A percentile compares a stretch with the other conserved stretches of the same genome.
phyloP scores from a whole-genome alignment of 1,139 yeast species.

The Yamadazyma atmosphaerica region DNA sequence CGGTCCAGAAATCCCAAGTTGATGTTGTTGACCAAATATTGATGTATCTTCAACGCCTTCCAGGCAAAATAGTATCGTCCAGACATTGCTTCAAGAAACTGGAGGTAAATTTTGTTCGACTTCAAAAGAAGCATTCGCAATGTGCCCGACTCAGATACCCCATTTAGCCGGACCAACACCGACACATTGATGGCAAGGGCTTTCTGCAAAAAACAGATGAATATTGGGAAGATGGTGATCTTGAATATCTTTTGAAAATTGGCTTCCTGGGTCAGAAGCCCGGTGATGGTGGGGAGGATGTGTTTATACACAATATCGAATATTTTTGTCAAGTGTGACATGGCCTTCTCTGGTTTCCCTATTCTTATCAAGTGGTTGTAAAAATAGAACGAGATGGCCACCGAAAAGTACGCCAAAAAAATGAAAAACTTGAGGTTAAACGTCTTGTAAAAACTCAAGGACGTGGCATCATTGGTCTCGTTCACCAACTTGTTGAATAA shows the following conservation, averaged over 20 bases:
- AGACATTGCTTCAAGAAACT: conserved; percentile 2
- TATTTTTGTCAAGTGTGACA: conserved; percentile 5
- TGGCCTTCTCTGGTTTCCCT: conserved; percentile 8
- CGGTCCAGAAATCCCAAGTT: neutral
- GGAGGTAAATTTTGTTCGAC: conserved; percentile 4
- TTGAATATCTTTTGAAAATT: conserved; percentile 1
- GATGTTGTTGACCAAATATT: conserved; percentile 3
- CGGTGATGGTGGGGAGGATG: conserved; percentile 5
- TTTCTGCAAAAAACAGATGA: conserved; percentile 5
- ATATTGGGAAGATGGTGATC: conserved; percentile 3
- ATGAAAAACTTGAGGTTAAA: conserved; percentile 7
- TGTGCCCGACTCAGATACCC: neutral
- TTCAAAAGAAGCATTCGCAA: conserved; percentile 5
- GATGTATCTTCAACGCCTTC: conserved; percentile 2
- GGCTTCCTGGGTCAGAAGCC: conserved; percentile 1
- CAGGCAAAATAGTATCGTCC: conserved; percentile 4
- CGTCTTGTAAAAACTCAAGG: conserved; percentile 2
- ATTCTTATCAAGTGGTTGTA: conserved; percentile 6
- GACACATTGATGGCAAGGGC: conserved; percentile 3
- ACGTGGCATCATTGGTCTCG: neutral
- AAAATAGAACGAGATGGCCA: conserved; percentile 4
- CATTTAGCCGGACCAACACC: conserved; percentile 6
- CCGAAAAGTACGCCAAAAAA: neutral
- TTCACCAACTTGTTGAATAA: neutral
- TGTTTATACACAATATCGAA: conserved; percentile 3